Percentiles rank a stretch among this genome's conserved stretches.
These are phyloP conservation scores for Cladophialophora psammophila DNA, from an alignment of 2,329 filamentous ascomycete genomes.

Conservation along the genomic window DNA sequence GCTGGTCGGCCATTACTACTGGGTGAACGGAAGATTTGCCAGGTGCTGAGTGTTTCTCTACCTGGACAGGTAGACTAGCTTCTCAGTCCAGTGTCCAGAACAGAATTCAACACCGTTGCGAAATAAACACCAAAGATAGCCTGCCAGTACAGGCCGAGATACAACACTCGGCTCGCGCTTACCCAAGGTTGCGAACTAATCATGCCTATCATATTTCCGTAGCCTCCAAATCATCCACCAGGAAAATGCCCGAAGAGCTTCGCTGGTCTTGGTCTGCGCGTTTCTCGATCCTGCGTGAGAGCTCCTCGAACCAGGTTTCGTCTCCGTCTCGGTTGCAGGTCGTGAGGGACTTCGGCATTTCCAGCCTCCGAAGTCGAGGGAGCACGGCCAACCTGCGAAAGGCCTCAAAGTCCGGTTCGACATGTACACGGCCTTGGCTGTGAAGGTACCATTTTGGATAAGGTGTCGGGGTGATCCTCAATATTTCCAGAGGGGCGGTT, in stretches of 20 bases:
- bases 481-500: not conserved
- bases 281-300: constrained; percentile 14
- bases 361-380: constrained; percentile 24
- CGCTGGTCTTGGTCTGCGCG: constrained; percentile 15
- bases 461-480: not conserved
- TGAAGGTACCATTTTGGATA: not conserved
- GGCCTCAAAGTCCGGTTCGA: not conserved
- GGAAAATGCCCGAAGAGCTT: constrained; percentile 23
- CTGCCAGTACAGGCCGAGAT: not conserved
- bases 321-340: not conserved
- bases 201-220: not conserved
- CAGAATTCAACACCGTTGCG: not conserved
- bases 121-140: not conserved
- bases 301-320: not conserved
- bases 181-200: not conserved
- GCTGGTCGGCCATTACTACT: not conserved
- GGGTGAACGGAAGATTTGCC: not conserved
- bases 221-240: constrained; percentile 6
- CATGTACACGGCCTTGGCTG: not conserved
- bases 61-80: not conserved
- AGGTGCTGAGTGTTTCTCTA: not conserved
- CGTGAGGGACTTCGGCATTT: constrained; percentile 13
- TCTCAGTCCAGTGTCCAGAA: not conserved
- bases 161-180: not conserved
- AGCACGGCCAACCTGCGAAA: constrained; percentile 15